Conservation (phyloP, 164 flowering plant genomes). For the Tetracentron sinense region DNA sequence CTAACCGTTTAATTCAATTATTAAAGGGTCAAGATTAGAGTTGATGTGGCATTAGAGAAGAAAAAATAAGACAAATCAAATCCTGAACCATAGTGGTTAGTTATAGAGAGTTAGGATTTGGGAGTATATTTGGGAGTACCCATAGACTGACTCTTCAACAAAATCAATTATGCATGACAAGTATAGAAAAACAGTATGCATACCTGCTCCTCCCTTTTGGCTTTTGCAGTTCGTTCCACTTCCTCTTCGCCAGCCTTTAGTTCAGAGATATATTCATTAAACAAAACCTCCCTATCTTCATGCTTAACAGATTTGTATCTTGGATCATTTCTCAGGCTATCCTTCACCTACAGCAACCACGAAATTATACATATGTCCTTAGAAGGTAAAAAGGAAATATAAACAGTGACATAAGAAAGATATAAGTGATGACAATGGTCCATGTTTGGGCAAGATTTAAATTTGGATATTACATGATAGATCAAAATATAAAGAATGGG, state of each 20-base stretch:
- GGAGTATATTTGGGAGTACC: too few species aligned
- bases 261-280: slow-evolving; percentile 73
- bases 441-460: too few species aligned
- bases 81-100: too few species aligned
- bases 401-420: not conserved
- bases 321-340: slow-evolving; percentile 72
- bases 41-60: too few species aligned
- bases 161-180: not conserved
- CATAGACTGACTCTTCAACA: too few species aligned
- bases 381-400: not conserved
- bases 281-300: slow-evolving; percentile 82
- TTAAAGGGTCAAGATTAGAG: too few species aligned
- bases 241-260: slow-evolving; percentile 62
- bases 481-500: too few species aligned
- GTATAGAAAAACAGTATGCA: not conserved
- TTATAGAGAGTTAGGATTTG: too few species aligned
- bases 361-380: not conserved
- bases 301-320: slow-evolving; percentile 83
- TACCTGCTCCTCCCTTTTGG: slow-evolving; percentile 84
- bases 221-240: slow-evolving; percentile 52
- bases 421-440: too few species aligned
- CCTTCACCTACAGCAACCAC: slow-evolving; percentile 64
- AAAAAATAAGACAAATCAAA: too few species aligned
- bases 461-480: too few species aligned
- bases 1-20: too few species aligned